Evolutionary conservation across 768 basidiomycete genomes (phyloP), one percentile per base, ranked within the genome.

Genomic region (Phlebiopsis gigantea): DNA sequence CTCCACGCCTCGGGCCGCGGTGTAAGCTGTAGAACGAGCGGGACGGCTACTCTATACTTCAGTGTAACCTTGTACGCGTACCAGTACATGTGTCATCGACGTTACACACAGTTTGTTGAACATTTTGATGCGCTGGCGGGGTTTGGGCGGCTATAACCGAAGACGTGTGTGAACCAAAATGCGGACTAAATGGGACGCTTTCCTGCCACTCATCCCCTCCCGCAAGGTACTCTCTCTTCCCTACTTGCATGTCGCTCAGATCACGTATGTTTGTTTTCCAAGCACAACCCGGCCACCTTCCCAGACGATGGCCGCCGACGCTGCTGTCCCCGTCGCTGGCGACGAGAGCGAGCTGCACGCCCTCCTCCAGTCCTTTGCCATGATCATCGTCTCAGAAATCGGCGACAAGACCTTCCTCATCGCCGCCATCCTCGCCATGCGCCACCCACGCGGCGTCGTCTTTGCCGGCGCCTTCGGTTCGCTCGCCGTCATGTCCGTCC

Each of bases 321-420:
- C 24, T 29, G 47, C 42, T 22, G 54, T 55, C 30, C 45, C 50
- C 34, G 47, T 48, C 28, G 50, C 29, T 30, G 48, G 48, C 41
- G 59, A 62, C 42, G 72, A 73, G 49, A 66, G 59, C 26, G 56
- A 58, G 24, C 34, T 78, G 52, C 74, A 85, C 61, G 88, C 84
- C 9, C 80, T 95, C 59, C 57, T 80, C 5, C 88, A 93, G 66
- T 83, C 92, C 5, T 93, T 94, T 74, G 71, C 80, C 59, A 93
- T 96, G 86, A 98, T 97, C 65, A 87, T 98, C 30, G 78, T 89
- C 68, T 93, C 91, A 2, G 92, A 94, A 77, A 88, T 95, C 43
- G 96, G 96, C 22, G 96, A 98, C 83, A 97, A 98, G 71, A 98
- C 96, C 0, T 88, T 88, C 66, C 76, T 88, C 61, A 87, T 88